A percentile compares a stretch with the other conserved stretches of the same genome.
These are phyloP conservation scores for Parastagonospora avenae DNA, from an alignment of 2,329 filamentous ascomycete species.

Conservation along the genomic window DNA sequence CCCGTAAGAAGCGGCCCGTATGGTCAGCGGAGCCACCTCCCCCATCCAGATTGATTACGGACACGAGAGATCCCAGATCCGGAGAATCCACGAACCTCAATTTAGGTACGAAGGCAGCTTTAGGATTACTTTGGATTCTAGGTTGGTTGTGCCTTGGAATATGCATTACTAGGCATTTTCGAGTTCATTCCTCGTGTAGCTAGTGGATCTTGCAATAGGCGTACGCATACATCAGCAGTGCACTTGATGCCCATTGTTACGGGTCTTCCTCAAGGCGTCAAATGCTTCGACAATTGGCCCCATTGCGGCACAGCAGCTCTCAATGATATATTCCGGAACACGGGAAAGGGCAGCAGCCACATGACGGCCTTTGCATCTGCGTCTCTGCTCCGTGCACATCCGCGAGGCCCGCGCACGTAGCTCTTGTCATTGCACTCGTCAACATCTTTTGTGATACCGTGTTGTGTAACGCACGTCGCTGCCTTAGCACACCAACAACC, in stretches of 20 bases:
- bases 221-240: neutral
- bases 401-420: slow-evolving; percentile 15
- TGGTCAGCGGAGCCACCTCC: too few species aligned
- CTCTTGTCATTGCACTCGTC: slow-evolving; percentile 9
- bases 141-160: too few species aligned
- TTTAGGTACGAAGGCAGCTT: too few species aligned
- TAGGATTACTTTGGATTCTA: too few species aligned
- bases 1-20: too few species aligned
- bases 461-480: neutral
- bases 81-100: too few species aligned
- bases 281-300: neutral
- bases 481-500: neutral
- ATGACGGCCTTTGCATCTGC: slow-evolving; percentile 9
- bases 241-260: neutral
- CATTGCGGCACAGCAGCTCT: slow-evolving; percentile 5
- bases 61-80: too few species aligned
- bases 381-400: slow-evolving; percentile 10
- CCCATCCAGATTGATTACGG: too few species aligned
- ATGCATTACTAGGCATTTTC: too few species aligned
- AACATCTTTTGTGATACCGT: slow-evolving; percentile 10
- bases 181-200: too few species aligned
- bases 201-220: too few species aligned
- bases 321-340: neutral
- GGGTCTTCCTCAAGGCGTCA: neutral
- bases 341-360: slow-evolving; percentile 11